Conservation (phyloP, 352 stramenopile genomes). For the Phytophthora sp. region DNA sequence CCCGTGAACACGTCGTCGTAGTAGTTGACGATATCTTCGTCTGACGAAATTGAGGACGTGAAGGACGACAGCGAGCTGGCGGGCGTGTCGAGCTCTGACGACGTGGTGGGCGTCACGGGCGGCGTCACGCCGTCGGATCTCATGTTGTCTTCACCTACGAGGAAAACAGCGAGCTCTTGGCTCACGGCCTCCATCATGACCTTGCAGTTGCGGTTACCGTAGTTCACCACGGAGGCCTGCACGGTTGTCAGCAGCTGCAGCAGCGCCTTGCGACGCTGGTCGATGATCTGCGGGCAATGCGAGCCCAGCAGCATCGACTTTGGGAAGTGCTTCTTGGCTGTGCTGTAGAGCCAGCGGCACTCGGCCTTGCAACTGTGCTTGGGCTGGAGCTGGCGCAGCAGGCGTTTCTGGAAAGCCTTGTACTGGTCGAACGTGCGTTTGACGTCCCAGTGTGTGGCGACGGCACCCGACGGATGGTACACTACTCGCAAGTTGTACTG, state of each 20-base stretch:
- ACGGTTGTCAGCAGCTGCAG: slow-evolving; percentile 39
- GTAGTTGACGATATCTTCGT: slow-evolving; percentile 35
- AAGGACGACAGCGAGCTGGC: slow-evolving; percentile 28
- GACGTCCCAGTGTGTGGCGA: slow-evolving; percentile 41
- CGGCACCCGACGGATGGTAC: slow-evolving; percentile 20
- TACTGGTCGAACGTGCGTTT: slow-evolving; percentile 52
- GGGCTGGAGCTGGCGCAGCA: slow-evolving; percentile 52
- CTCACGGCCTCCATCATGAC: slow-evolving; percentile 42
- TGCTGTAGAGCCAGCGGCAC: slow-evolving; percentile 66
- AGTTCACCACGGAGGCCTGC: slow-evolving; percentile 42
- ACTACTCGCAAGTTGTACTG: slow-evolving; percentile 40
- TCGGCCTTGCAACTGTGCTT: slow-evolving; percentile 70
- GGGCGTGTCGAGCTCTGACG: slow-evolving; percentile 34
- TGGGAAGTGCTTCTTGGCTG: slow-evolving; percentile 69
- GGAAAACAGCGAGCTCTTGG: slow-evolving; percentile 41
- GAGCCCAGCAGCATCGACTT: slow-evolving; percentile 43
- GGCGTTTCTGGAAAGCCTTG: slow-evolving; percentile 52
- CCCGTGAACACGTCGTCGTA: slow-evolving; percentile 25
- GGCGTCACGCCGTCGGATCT: slow-evolving; percentile 19
- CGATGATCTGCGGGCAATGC: slow-evolving; percentile 33
- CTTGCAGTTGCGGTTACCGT: slow-evolving; percentile 44
- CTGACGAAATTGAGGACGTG: slow-evolving; percentile 37
- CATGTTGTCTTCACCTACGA: slow-evolving; percentile 28
- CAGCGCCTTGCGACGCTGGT: slow-evolving; percentile 38
- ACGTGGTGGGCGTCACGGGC: slow-evolving; percentile 33